phyloP scores from a whole-genome alignment of 495 filamentous ascomycete species.

The Neurospora sp. region DNA sequence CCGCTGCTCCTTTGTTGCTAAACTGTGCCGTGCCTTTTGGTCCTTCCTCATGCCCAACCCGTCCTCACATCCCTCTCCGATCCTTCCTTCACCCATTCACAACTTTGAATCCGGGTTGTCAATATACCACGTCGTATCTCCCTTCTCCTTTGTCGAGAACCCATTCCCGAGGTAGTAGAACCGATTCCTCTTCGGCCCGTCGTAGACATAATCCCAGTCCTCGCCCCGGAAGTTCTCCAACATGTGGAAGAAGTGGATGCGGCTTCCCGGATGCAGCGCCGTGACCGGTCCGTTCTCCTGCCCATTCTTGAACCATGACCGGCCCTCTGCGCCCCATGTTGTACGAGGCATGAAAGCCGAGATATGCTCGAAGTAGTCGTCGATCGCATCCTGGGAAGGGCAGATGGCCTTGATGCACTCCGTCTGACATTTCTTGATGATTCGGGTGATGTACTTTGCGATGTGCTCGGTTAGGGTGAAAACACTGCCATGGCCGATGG shows the following conservation, averaged over 20 bases:
- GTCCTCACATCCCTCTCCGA: not conserved
- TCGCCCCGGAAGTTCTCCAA: slow-evolving; percentile 36
- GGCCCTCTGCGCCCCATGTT: slow-evolving; percentile 32
- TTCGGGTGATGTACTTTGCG: slow-evolving; percentile 32
- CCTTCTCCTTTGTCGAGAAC: slow-evolving; percentile 31
- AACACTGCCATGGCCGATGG: slow-evolving; percentile 40
- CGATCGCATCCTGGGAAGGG: slow-evolving; percentile 31
- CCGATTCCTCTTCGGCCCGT: slow-evolving; percentile 23
- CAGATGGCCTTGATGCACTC: slow-evolving; percentile 32
- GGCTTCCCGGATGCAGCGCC: slow-evolving; percentile 38
- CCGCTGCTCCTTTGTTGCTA: not conserved
- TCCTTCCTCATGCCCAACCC: not conserved
- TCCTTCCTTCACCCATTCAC: not conserved
- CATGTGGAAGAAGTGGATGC: slow-evolving; percentile 44
- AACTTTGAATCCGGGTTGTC: slow-evolving; percentile 12
- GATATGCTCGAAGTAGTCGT: slow-evolving; percentile 36
- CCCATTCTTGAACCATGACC: slow-evolving; percentile 42
- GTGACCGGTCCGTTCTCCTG: slow-evolving; percentile 34
- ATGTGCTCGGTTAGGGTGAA: slow-evolving; percentile 39
- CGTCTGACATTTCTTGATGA: slow-evolving; percentile 35
- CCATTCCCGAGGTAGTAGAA: slow-evolving; percentile 41
- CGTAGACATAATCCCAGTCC: slow-evolving; percentile 39
- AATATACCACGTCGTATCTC: slow-evolving; percentile 36
- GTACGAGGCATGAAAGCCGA: slow-evolving; percentile 38
- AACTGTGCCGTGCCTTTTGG: not conserved